phyloP scores from a whole-genome alignment of 345 rosid species.

The Linum usitatissimum region DNA sequence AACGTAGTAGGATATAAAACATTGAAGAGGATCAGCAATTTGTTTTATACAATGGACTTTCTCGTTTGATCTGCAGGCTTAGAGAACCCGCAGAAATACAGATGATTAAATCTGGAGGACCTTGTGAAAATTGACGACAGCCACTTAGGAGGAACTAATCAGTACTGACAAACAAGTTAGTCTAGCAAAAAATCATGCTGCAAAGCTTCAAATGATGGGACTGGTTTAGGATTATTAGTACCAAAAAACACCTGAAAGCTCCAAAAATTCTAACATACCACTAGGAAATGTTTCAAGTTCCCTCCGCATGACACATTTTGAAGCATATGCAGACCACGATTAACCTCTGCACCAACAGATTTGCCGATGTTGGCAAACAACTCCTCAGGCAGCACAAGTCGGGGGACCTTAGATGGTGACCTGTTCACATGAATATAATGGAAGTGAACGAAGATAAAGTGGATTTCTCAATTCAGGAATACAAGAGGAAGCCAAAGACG shows the following conservation, averaged over 20 bases:
- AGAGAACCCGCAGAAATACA: too few species aligned
- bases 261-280: conserved; percentile 30
- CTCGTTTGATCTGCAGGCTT: too few species aligned
- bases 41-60: too few species aligned
- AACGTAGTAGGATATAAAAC: too few species aligned
- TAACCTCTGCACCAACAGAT: conserved; percentile 53
- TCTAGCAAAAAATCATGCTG: not conserved
- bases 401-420: conserved; percentile 57
- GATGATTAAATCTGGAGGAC: too few species aligned
- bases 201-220: not conserved
- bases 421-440: conserved; percentile 27
- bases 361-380: conserved; percentile 59
- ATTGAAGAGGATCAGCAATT: too few species aligned
- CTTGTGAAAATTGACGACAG: too few species aligned
- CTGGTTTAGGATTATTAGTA: not conserved
- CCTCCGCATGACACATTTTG: conserved; percentile 75
- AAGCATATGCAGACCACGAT: conserved; percentile 49
- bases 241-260: not conserved
- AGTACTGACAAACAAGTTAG: not conserved
- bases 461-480: not conserved
- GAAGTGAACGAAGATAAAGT: conserved; percentile 3
- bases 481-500: conserved; percentile 3
- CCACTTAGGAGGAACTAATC: too few species aligned
- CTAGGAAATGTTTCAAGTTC: conserved; percentile 63
- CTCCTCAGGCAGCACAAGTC: conserved; percentile 61